Percentiles rank a stretch among this genome's conserved stretches.
These are phyloP conservation scores for Neonectria coccinea DNA, from an alignment of 2,329 filamentous ascomycete genomes.

Conservation along the genomic window DNA sequence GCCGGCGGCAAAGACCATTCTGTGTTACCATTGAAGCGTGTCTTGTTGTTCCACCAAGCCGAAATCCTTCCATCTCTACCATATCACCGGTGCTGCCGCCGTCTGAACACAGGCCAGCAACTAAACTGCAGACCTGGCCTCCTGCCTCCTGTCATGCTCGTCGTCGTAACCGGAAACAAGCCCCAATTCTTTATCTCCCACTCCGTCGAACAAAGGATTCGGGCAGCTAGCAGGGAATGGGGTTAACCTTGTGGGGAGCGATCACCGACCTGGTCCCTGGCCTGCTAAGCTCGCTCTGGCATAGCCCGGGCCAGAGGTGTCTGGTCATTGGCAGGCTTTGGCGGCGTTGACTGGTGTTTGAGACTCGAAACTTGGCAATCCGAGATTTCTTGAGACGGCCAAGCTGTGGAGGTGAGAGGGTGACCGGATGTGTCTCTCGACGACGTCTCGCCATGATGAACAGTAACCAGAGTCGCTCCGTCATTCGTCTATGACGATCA, in stretches of 20 bases:
- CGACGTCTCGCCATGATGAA: conserved; percentile 1
- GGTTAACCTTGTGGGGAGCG: conserved; percentile 11
- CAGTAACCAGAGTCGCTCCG: neutral
- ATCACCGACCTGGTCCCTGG: conserved; percentile 21
- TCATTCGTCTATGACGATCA: conserved; percentile 13
- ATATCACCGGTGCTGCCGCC: conserved; percentile 9
- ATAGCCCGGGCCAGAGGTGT: neutral
- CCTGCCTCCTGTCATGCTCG: conserved; percentile 13
- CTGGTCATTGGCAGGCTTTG: conserved; percentile 11
- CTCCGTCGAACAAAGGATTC: neutral
- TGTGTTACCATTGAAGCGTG: conserved; percentile 14
- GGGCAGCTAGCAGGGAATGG: conserved; percentile 6
- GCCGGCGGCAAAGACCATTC: conserved; percentile 8
- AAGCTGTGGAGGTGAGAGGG: neutral
- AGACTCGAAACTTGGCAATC: conserved; percentile 12
- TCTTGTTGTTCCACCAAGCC: conserved; percentile 10
- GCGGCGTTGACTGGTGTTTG: conserved; percentile 9
- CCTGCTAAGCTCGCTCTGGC: conserved; percentile 1
- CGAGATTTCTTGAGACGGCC: conserved; percentile 11
- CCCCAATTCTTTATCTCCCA: conserved; percentile 10
- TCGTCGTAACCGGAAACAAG: conserved; percentile 17
- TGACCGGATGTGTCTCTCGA: conserved; percentile 12
- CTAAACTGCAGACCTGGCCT: conserved; percentile 4
- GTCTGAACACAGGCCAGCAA: neutral
- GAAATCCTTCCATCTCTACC: conserved; percentile 1